Percentiles rank a stretch among this genome's conserved stretches.
Conservation (phyloP, 106 monocot species). For the Hemerocallis citrina region DNA sequence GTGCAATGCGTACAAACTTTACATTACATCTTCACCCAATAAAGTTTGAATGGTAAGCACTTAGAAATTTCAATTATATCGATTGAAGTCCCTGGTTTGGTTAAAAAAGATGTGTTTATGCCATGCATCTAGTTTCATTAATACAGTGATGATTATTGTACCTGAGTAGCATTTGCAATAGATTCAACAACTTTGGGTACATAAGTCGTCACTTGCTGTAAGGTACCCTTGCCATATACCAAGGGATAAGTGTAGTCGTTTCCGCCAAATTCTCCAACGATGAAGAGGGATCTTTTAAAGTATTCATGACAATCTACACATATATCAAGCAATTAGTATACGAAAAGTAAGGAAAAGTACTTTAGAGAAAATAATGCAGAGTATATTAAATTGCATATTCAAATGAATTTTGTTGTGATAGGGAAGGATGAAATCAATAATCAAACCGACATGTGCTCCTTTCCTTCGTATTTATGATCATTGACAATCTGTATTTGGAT, state of each 20-base stretch:
- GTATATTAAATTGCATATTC: no score
- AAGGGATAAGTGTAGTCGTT: constrained; percentile 29
- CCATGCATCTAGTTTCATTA: no score
- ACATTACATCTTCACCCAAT: no score
- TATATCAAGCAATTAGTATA: no score
- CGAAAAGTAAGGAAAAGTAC: neutral
- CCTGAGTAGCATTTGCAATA: constrained; percentile 17
- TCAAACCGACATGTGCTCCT: no score
- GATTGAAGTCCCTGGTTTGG: no score
- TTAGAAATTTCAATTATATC: neutral
- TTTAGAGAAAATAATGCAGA: neutral
- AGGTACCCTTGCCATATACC: constrained; percentile 2
- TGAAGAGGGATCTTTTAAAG: constrained; percentile 27
- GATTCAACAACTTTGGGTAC: constrained; percentile 21
- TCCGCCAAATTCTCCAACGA: constrained; percentile 39
- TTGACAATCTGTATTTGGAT: neutral
- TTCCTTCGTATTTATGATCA: no score
- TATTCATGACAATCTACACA: constrained; percentile 19
- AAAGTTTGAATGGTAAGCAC: neutral
- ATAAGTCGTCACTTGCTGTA: constrained; percentile 10
- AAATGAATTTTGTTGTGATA: neutral
- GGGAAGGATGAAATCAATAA: neutral
- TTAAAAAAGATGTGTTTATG: no score
- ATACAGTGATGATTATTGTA: no score
- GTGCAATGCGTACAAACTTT: neutral